These are phyloP conservation scores for Danielia oregonensis DNA, from an alignment of 805 yeast genomes.

Conservation along the genomic window DNA sequence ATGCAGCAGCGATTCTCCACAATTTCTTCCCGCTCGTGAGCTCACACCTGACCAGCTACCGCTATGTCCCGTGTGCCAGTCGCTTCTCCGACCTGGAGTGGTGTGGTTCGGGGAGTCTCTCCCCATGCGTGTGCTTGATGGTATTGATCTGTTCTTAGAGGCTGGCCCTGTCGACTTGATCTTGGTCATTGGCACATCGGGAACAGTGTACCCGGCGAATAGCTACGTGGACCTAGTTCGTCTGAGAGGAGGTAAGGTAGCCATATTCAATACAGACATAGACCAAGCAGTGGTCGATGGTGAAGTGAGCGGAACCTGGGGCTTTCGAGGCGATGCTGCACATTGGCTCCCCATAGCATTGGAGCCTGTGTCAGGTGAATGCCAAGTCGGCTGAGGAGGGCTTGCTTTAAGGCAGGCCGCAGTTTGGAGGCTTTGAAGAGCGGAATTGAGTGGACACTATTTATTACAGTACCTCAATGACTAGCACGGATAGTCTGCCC, in stretches of 20 bases:
- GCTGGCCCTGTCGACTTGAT: constrained; percentile 60
- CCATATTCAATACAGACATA: constrained; percentile 74
- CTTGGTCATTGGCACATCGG: constrained; percentile 81
- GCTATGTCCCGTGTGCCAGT: constrained; percentile 68
- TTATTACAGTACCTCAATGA: no score
- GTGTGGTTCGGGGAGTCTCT: constrained; percentile 94
- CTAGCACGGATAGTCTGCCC: no score
- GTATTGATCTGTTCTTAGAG: constrained; percentile 68
- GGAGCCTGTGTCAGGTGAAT: neutral
- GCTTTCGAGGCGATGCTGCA: constrained; percentile 78
- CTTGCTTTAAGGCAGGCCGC: no score
- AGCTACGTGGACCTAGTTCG: constrained; percentile 79
- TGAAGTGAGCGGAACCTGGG: constrained; percentile 52
- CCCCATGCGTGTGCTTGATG: constrained; percentile 58
- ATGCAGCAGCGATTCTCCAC: constrained; percentile 38
- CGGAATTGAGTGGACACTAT: no score
- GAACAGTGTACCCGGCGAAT: constrained; percentile 88
- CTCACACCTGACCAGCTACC: constrained; percentile 58
- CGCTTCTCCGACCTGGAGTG: constrained; percentile 77
- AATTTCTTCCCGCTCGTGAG: constrained; percentile 44
- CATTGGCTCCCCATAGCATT: constrained; percentile 59
- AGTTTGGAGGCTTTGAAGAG: no score
- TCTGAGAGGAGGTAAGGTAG: constrained; percentile 74
- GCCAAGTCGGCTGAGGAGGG: no score
- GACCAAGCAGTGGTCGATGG: constrained; percentile 43